Evolutionary conservation across 768 basidiomycete species (phyloP).

Genomic region (Mycena filopes): DNA sequence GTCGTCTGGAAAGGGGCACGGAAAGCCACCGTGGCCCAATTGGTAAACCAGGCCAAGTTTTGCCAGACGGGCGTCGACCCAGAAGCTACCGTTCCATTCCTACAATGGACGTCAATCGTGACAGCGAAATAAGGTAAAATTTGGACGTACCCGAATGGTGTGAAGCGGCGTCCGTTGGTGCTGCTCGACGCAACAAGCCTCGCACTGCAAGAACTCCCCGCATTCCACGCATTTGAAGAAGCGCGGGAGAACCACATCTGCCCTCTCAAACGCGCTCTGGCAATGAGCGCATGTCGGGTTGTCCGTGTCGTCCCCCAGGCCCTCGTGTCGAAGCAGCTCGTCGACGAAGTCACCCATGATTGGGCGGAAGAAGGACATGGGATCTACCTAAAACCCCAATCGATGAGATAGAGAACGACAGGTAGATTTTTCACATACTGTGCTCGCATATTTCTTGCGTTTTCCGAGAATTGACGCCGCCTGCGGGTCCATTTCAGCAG

Average conservation of each 20-base stretch:
- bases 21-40: slow-evolving; percentile 24
- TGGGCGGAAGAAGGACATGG: neutral
- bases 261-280: too few species aligned
- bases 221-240: slow-evolving; percentile 20
- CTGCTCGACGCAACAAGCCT: neutral
- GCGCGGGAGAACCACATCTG: neutral
- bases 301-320: neutral
- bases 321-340: slow-evolving; percentile 6
- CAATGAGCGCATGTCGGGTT: slow-evolving; percentile 9
- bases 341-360: neutral
- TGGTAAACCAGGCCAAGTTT: slow-evolving; percentile 27
- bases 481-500: too few species aligned
- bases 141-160: neutral
- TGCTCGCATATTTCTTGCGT: neutral
- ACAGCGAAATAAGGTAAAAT: too few species aligned
- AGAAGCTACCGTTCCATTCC: slow-evolving; percentile 29
- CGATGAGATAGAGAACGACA: neutral
- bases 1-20: slow-evolving; percentile 7
- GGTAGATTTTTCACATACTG: neutral
- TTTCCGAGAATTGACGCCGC: neutral
- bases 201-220: slow-evolving; percentile 18
- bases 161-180: slow-evolving; percentile 12
- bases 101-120: neutral
- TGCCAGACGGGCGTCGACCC: slow-evolving; percentile 5
- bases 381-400: neutral